A percentile compares a stretch with the other conserved stretches of the same genome.
phyloP scores from a whole-genome alignment of 441 rosid genomes.

The Euphorbia corollata region DNA sequence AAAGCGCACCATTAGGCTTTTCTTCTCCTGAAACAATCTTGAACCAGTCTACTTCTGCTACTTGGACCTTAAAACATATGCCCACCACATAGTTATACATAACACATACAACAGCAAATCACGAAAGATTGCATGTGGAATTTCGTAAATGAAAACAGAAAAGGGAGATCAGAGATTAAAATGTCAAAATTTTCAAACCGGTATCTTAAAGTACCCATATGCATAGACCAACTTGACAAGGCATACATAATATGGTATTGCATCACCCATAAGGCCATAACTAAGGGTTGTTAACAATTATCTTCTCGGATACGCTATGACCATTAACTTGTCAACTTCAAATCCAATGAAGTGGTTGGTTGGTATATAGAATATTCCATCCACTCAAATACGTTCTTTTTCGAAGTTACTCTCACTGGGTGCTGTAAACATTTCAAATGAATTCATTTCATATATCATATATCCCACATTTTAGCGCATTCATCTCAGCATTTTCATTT shows the following conservation, averaged over 20 bases:
- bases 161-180: slow-evolving; percentile 1
- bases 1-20: slow-evolving; percentile 69
- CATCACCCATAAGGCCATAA: not conserved
- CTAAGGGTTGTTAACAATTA: not conserved
- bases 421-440: too few species aligned
- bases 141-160: slow-evolving; percentile 9
- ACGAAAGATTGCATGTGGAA: slow-evolving; percentile 2
- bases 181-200: not conserved
- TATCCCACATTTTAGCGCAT: too few species aligned
- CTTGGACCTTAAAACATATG: slow-evolving; percentile 60
- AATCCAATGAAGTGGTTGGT: not conserved
- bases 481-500: too few species aligned
- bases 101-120: slow-evolving; percentile 4
- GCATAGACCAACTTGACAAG: not conserved
- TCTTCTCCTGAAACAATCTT: slow-evolving; percentile 66
- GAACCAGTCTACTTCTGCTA: slow-evolving; percentile 92
- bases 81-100: slow-evolving; percentile 12
- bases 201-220: not conserved
- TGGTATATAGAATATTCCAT: not conserved
- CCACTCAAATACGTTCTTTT: too few species aligned
- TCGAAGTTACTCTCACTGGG: too few species aligned
- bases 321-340: not conserved
- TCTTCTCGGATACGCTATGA: not conserved
- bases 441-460: too few species aligned
- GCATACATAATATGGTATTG: slow-evolving; percentile 1